Evolutionary conservation across 2,329 filamentous ascomycete species (phyloP).

Genomic region (Periglandula ipomoeae): DNA sequence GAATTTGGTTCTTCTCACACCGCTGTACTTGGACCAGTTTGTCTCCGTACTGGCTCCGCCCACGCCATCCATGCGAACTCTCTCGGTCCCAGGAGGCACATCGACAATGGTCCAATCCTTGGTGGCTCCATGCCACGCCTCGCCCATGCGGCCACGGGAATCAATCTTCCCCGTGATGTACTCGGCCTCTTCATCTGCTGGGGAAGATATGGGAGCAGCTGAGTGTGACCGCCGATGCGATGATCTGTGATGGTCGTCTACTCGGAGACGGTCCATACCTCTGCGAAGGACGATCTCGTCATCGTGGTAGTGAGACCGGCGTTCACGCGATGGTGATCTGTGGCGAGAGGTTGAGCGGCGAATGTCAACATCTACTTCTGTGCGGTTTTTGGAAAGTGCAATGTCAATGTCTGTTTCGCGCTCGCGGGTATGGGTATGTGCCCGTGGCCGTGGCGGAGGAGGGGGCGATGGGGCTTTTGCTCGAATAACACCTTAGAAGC

Average conservation of each 20-base stretch:
- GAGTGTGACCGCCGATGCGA: conserved; percentile 42
- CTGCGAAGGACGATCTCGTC: conserved; percentile 59
- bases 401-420: conserved; percentile 51
- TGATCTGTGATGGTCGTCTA: conserved; percentile 29
- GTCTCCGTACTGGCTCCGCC: conserved; percentile 69
- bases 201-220: conserved; percentile 32
- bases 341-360: conserved; percentile 25
- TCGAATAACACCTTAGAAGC: conserved; percentile 33
- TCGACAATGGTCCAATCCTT: conserved; percentile 76
- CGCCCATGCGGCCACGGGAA: conserved; percentile 56
- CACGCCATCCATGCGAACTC: conserved; percentile 71
- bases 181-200: conserved; percentile 50
- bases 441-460: conserved; percentile 33
- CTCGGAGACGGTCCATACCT: conserved; percentile 39
- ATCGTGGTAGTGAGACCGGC: conserved; percentile 38
- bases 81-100: conserved; percentile 73
- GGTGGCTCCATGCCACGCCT: conserved; percentile 65
- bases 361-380: conserved; percentile 53
- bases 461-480: conserved; percentile 35
- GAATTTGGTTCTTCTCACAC: conserved; percentile 66
- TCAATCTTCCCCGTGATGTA: conserved; percentile 50
- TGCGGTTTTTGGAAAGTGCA: conserved; percentile 42
- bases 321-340: conserved; percentile 28
- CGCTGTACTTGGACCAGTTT: conserved; percentile 71
- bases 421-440: conserved; percentile 26